These are phyloP conservation scores for Cystobasidium slooffiae DNA, from an alignment of 1,284 basidiomycete genomes.

Conservation along the genomic window DNA sequence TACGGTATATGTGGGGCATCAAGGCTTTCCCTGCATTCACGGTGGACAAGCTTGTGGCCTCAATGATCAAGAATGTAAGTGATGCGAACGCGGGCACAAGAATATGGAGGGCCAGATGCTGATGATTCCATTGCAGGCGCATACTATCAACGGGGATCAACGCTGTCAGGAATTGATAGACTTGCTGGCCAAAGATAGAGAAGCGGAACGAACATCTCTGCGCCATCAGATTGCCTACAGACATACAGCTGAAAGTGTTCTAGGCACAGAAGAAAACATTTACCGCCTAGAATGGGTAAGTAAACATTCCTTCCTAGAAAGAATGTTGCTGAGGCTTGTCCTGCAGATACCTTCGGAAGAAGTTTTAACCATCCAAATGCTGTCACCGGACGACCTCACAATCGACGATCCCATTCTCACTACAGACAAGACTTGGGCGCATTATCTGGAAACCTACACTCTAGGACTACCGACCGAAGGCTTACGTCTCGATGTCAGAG, in stretches of 20 bases:
- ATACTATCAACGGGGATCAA: conserved; percentile 74
- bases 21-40: conserved; percentile 69
- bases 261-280: conserved; percentile 87
- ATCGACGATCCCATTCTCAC: conserved; percentile 76
- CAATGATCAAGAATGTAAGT: conserved; percentile 52
- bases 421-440: conserved; percentile 79
- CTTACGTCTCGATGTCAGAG: conserved; percentile 63
- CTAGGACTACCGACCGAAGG: conserved; percentile 63
- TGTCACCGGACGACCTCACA: conserved; percentile 85
- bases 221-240: conserved; percentile 85
- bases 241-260: conserved; percentile 76
- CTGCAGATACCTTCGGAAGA: conserved; percentile 70
- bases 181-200: conserved; percentile 75
- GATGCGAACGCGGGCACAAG: too few species aligned
- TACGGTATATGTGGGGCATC: conserved; percentile 96
- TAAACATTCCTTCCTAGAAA: conserved; percentile 38
- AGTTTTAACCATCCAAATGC: conserved; percentile 78
- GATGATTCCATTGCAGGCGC: conserved; percentile 63
- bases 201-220: conserved; percentile 63
- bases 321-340: conserved; percentile 1
- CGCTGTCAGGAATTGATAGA: conserved; percentile 84
- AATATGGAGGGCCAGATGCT: background rate
- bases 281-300: conserved; percentile 90
- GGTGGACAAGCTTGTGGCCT: conserved; percentile 51
- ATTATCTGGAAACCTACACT: conserved; percentile 86